phyloP scores from a whole-genome alignment of 306 rosid genomes.

The Dryas alaskensis region DNA sequence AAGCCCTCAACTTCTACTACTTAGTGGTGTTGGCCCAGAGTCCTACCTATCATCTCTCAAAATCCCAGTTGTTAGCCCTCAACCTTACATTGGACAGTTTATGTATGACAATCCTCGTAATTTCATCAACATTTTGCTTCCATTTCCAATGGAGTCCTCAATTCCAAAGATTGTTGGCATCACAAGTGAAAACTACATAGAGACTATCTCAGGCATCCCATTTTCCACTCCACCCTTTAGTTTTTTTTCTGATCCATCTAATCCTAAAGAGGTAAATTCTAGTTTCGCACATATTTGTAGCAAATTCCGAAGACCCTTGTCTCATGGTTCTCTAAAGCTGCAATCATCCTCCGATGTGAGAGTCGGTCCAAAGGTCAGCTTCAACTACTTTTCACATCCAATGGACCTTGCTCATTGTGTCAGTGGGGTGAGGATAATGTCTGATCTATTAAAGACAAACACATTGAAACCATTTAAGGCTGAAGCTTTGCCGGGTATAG shows the following conservation, averaged over 20 bases:
- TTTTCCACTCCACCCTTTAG: background rate
- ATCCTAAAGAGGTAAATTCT: background rate
- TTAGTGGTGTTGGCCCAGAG: slow-evolving; percentile 30
- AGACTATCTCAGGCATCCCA: background rate
- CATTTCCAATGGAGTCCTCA: background rate
- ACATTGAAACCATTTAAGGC: slow-evolving; percentile 7
- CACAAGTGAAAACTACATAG: background rate
- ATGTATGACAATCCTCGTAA: slow-evolving; percentile 36
- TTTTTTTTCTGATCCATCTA: background rate
- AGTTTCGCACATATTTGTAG: background rate
- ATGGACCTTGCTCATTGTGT: slow-evolving; percentile 18
- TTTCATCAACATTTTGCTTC: background rate
- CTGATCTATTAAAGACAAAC: background rate
- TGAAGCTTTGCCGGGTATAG: background rate
- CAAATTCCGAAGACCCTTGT: background rate
- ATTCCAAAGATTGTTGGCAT: background rate
- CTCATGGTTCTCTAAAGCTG: slow-evolving; percentile 6
- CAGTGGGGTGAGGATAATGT: background rate
- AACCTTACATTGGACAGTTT: slow-evolving; percentile 22
- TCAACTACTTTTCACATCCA: slow-evolving; percentile 20
- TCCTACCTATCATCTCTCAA: slow-evolving; percentile 12
- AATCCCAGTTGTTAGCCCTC: slow-evolving; percentile 20
- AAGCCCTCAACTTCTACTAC: slow-evolving; percentile 35
- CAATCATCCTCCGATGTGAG: slow-evolving; percentile 4
- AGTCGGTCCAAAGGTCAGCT: background rate